Base-by-base conservation (phyloP, 78 protist genomes). In the Andalucia godoyi region DNA sequence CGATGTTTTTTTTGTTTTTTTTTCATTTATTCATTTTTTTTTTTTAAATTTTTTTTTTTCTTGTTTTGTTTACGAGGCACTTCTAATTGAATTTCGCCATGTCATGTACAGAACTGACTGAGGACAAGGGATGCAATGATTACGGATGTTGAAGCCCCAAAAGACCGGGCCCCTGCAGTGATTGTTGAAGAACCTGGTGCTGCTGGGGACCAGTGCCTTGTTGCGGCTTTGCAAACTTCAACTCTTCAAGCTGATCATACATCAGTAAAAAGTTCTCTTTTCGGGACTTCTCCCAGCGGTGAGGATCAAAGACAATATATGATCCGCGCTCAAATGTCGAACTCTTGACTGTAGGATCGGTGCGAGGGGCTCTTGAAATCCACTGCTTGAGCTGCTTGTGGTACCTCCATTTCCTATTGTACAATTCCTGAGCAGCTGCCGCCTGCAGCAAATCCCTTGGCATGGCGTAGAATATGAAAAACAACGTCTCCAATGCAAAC, bases 401-500 rank as follows among this genome's bases (percentile, higher is more conserved):
- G 57, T 77, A 89, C 34, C 85, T 33, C 95, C 95, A 89, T 25
- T 7, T 0, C 1, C 36, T 10, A 57, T 3, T 27, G 32, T 67
- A 80, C 79, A 92, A 50, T 27, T 92, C 97, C 27, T 66, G 27
- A 6, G 94, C 92, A 1, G 93, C 93, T 17, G 68, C 77, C 1
- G 74, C 36, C 57, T 89, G 94, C n/a, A 86, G 76, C 34, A 70
- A 53, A 59, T 92, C 97, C 13, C 84, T 39, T 37, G 95, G 94
- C 96, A 93, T 88, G 76, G 81, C 46, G 62, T 93, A 93, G 65
- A 91, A 93, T 55, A 90, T 89, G 67, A 88, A 93, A 49, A 93
- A 90, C 38, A 93, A 77, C 23, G 95, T 86, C 62, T 83, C 89
- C 36, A 76, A 77, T 3, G 83, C 45, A 80, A 84, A 89, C 66